Evolutionary conservation across 2,329 filamentous ascomycete genomes (phyloP), one percentile per base, ranked within the genome.

Genomic region (Alternaria incomplexa): DNA sequence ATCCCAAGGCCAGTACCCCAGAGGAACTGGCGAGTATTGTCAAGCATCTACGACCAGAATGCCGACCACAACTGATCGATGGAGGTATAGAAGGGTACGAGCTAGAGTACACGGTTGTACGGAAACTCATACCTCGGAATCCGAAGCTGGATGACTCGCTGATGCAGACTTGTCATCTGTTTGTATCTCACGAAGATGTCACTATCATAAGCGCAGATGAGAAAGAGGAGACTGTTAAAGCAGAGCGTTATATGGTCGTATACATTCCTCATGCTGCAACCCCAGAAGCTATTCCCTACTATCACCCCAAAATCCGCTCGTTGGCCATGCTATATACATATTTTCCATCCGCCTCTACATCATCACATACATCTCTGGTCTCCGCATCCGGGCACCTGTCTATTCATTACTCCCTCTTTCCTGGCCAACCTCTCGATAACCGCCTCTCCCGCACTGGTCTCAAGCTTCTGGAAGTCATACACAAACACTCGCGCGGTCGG

Each of bases 111-210:
- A 88, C 88, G 1, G 84, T 97, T 20, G 87, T 97, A 8, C 87
- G 94, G 62, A 90, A 86, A 64, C 83, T 97, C 71, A 89, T 97
- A 50, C 95, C 95, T 4, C 86, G 95, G 54, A 97, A 97, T 78
- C 88, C 89, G 3, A 85, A 89, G 58, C 83, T 95, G 25, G 95
- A 98, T 78, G 82, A 84, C 20, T 85, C 90, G 2, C 80, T 97
- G 66, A 86, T 93, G 61, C 95, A 98, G 79, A 97, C 93, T 2
- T 97, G 93, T 77, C 86, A 92, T 58, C 86, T 94, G 65, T 92
- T 93, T 77, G 72, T 66, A 1, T 80, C 78, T 2, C 67, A 65
- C 3, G 40, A 63, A 6, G 50, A 64, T 8, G 46, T 77, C 6
- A 48, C 17, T 5, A 32, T 76, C 26, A 62, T 32, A 9, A 47